Base-by-base conservation (phyloP, 352 stramenopile genomes). In the Halophytophthora polymorphica region DNA sequence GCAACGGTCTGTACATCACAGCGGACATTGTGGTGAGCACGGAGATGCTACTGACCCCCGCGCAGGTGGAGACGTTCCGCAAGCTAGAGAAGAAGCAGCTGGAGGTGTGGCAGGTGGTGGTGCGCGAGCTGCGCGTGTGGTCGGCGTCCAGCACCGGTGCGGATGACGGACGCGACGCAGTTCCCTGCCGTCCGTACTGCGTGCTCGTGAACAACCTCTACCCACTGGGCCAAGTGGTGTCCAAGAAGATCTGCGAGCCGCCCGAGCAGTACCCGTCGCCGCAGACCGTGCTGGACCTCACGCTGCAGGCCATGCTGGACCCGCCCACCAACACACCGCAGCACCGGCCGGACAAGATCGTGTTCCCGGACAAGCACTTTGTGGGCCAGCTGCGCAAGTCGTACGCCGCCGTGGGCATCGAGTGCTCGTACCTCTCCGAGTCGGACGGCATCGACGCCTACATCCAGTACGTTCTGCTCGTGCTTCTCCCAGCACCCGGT, bases 181-280 rank as follows among this genome's bases (percentile, higher is more conserved):
- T 86, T 47, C 81, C 83, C 13, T 91, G 81, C 51, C 79, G 83
- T 17, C 83, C 83, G 14, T 94, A 91, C 76, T 90, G 80, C 44
- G 83, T 94, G 23, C 58, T 94, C 12, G 80, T 94, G 34, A 94
- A 94, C 62, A 94, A 94, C 42, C 63, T 94, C 18, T 94, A 94
- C 55, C 83, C 83, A 5, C 45, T 92, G 15, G 83, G 83, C 18
- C 83, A 94, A 67, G 83, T 94, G 29, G 72, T 94, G 40, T 84
- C 75, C 36, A 94, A 90, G 62, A 88, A 90, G 57, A 92, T 94
- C 47, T 83, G 78, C 22, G 79, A 94, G 48, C 83, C 83, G 18
- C 83, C 83, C 5, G 78, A 94, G 64, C 54, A 77, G 39, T 94
- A 90, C 46, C 83, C 83, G 18, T 90, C 77, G 3, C 60, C 77